Conservation (phyloP, 306 rosid species). For the Prunus mira region DNA sequence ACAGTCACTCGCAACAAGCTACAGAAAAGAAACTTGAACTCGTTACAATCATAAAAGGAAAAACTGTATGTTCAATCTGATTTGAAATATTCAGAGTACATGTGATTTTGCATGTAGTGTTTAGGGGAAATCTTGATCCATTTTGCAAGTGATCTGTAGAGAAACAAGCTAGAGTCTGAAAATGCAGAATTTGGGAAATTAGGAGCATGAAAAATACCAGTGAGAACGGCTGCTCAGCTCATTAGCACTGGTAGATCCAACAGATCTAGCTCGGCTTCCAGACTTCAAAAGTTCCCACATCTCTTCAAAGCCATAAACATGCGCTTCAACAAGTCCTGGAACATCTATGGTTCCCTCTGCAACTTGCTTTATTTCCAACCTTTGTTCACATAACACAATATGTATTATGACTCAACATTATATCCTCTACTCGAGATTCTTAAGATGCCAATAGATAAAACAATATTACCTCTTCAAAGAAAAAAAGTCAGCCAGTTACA, state of each 20-base stretch:
- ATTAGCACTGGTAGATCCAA: constrained; percentile 92
- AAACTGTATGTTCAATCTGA: not conserved
- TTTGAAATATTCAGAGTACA: not conserved
- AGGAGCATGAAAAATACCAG: constrained; percentile 45
- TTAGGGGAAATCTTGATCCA: not conserved
- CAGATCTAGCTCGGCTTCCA: constrained; percentile 82
- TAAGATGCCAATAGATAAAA: not conserved
- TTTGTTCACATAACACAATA: constrained; percentile 21
- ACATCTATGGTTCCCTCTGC: constrained; percentile 95
- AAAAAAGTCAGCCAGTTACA: not conserved
- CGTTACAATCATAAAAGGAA: constrained; percentile 8
- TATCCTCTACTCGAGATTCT: not conserved
- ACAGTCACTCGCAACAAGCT: constrained; percentile 91
- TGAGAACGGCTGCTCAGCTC: constrained; percentile 99
- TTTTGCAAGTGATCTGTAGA: not conserved
- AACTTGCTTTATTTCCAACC: constrained; percentile 96
- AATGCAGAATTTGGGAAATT: constrained; percentile 8
- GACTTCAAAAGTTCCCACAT: constrained; percentile 85
- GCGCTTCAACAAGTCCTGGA: constrained; percentile 88
- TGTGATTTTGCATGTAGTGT: not conserved
- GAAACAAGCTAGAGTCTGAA: not conserved
- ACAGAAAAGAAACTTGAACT: constrained; percentile 28
- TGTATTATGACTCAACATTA: not conserved
- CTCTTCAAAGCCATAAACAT: constrained; percentile 57
- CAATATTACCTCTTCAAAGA: not conserved